A percentile compares a stretch with the other conserved stretches of the same genome.
phyloP scores from a whole-genome alignment of 306 rosid genomes.

The Sindora glabra region DNA sequence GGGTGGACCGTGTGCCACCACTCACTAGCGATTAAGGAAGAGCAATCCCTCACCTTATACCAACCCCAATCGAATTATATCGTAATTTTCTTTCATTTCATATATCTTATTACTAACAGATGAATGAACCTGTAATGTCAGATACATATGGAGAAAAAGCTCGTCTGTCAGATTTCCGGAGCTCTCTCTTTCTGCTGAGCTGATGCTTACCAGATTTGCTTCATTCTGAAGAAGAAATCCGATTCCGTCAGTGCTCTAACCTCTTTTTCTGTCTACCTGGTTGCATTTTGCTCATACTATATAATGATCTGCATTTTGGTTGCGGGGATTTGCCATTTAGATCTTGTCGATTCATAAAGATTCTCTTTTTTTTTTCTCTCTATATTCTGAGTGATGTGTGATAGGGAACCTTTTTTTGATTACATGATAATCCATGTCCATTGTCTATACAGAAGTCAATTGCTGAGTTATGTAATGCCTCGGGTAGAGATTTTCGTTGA shows the following conservation, averaged over 20 bases:
- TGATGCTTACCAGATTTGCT: constrained; percentile 32
- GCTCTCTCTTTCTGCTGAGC: constrained; percentile 8
- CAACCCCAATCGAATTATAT: constrained; percentile 3
- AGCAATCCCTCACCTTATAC: constrained; percentile 21
- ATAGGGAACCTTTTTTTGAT: neutral
- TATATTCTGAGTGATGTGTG: neutral
- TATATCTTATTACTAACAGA: neutral
- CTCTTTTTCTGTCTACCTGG: neutral
- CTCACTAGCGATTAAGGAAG: constrained; percentile 32
- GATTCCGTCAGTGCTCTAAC: constrained; percentile 24
- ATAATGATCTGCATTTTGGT: constrained; percentile 9
- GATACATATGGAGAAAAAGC: constrained; percentile 12
- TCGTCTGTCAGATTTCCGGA: neutral
- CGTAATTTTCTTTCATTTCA: no score
- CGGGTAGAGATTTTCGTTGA: neutral
- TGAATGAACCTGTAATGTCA: neutral
- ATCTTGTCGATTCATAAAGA: neutral
- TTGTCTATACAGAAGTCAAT: neutral
- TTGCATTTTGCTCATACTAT: neutral
- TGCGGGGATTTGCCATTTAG: neutral
- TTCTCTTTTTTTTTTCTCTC: neutral
- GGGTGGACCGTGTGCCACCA: constrained; percentile 39
- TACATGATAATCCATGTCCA: neutral
- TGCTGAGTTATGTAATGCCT: constrained; percentile 6
- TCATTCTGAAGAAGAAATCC: constrained; percentile 12